Conservation (phyloP, 805 yeast genomes). For the Monosporozyma yasuniensis region DNA sequence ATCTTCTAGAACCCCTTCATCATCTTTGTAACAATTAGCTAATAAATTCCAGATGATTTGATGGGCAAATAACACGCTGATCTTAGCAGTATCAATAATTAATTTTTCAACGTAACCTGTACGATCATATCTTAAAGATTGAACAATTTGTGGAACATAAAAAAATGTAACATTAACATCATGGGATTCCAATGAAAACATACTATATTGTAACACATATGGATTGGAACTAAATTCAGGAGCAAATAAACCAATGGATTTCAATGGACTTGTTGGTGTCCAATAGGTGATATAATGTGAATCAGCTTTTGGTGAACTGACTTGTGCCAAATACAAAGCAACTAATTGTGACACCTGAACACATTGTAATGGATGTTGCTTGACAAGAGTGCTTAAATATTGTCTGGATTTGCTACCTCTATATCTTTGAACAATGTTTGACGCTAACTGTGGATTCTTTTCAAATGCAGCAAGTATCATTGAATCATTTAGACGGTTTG, state of each 20-base stretch:
- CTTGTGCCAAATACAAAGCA: constrained; percentile 10
- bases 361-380: constrained; percentile 45
- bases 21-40: constrained; percentile 87
- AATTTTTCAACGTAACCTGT: constrained; percentile 82
- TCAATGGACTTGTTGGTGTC: constrained; percentile 72
- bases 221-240: constrained; percentile 65
- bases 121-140: constrained; percentile 71
- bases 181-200: constrained; percentile 81
- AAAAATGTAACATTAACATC: constrained; percentile 86
- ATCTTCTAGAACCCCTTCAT: constrained; percentile 75
- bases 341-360: constrained; percentile 20
- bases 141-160: constrained; percentile 97
- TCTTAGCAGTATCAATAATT: constrained; percentile 85
- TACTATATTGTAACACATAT: constrained; percentile 70
- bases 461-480: constrained; percentile 50
- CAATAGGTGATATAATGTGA: constrained; percentile 47
- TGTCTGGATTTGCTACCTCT: constrained; percentile 20
- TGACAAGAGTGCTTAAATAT: constrained; percentile 38
- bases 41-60: constrained; percentile 97
- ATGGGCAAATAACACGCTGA: constrained; percentile 87
- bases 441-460: constrained; percentile 64
- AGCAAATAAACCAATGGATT: constrained; percentile 72
- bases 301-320: constrained; percentile 5
- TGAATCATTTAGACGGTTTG: constrained; percentile 27
- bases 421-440: constrained; percentile 56